These are phyloP conservation scores for Pugionium cornutum DNA, from an alignment of 345 rosid genomes.

Conservation along the genomic window DNA sequence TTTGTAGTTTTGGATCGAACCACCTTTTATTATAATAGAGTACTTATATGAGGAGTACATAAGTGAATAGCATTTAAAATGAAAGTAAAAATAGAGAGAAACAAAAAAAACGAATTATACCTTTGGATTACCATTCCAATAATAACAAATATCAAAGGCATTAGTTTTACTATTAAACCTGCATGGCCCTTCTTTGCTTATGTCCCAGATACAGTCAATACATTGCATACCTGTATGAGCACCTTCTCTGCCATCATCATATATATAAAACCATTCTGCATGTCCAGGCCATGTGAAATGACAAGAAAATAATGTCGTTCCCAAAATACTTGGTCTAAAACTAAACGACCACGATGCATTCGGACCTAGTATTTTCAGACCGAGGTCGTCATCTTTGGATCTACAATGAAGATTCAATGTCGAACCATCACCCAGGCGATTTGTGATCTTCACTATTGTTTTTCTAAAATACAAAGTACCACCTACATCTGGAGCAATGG, in stretches of 20 bases:
- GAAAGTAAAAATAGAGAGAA: too few species aligned
- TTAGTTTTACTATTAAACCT: not conserved
- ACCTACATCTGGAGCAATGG: not conserved
- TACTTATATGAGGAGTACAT: not conserved
- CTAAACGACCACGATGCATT: constrained; percentile 17
- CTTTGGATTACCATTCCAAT: constrained; percentile 12
- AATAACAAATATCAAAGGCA: constrained; percentile 26
- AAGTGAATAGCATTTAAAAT: too few species aligned
- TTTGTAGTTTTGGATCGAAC: constrained; percentile 30
- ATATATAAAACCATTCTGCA: constrained; percentile 22
- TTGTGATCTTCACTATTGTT: constrained; percentile 22
- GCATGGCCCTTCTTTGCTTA: constrained; percentile 12
- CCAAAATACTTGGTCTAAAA: constrained; percentile 21
- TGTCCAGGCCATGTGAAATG: constrained; percentile 13
- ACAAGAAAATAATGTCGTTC: constrained; percentile 13
- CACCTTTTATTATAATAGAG: constrained; percentile 6
- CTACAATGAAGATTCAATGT: constrained; percentile 7
- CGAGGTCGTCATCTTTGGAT: not conserved
- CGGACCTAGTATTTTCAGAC: not conserved
- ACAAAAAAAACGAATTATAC: too few species aligned
- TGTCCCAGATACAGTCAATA: constrained; percentile 6
- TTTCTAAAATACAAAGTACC: not conserved
- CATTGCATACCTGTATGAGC: not conserved
- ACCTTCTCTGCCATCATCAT: constrained; percentile 13
- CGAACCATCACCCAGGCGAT: constrained; percentile 28